phyloP scores from a whole-genome alignment of 1,284 basidiomycete species.

The Ceratobasidium sp. region DNA sequence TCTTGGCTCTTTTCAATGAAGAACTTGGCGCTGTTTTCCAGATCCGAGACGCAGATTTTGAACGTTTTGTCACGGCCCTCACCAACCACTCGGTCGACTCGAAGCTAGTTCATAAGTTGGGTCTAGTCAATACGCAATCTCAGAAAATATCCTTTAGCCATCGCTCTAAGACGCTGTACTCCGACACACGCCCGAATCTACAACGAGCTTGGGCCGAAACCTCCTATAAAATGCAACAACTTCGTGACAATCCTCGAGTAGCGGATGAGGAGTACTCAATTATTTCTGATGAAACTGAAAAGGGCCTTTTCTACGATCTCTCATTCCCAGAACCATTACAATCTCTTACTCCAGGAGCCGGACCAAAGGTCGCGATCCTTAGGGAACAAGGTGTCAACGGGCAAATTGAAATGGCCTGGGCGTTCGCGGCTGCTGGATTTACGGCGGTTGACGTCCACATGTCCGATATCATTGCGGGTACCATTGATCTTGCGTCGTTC shows the following conservation, averaged over 20 bases:
- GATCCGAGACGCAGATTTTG: constrained; percentile 72
- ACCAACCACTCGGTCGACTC: constrained; percentile 76
- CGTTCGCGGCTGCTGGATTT: constrained; percentile 93
- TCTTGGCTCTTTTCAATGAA: constrained; percentile 91
- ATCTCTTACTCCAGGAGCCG: constrained; percentile 52
- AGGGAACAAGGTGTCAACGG: constrained; percentile 99
- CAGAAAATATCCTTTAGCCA: constrained; percentile 67
- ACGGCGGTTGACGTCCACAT: constrained; percentile 97
- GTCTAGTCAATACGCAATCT: constrained; percentile 65
- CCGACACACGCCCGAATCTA: constrained; percentile 72
- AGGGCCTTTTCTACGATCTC: constrained; percentile 78
- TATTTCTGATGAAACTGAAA: constrained; percentile 71
- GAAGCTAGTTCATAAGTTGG: constrained; percentile 78
- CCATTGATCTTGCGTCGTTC: constrained; percentile 73
- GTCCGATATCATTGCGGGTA: constrained; percentile 90
- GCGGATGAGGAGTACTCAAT: constrained; percentile 87
- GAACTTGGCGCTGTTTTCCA: constrained; percentile 96
- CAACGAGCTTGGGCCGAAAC: constrained; percentile 95
- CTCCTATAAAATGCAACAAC: constrained; percentile 88
- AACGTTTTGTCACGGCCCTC: constrained; percentile 70
- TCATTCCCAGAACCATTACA: constrained; percentile 46
- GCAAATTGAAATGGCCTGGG: constrained; percentile 98
- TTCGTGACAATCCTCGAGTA: constrained; percentile 84
- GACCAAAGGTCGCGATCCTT: constrained; percentile 93
- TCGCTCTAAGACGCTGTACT: constrained; percentile 67